Conservation (phyloP, 2,329 filamentous ascomycete genomes). For the Hypoxylon sp. region DNA sequence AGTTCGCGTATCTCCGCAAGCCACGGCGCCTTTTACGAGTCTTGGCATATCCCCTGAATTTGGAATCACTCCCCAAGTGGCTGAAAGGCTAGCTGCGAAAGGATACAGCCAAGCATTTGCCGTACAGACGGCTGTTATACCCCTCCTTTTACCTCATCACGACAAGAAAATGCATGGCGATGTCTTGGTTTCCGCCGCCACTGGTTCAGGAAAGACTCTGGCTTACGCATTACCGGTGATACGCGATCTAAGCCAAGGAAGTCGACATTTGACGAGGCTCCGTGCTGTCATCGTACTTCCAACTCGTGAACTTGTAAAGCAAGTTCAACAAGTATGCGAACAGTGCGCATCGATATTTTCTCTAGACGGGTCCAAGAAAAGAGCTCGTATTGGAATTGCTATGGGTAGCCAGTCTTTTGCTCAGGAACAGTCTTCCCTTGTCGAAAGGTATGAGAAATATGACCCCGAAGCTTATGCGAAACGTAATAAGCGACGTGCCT, state of each 20-base stretch:
- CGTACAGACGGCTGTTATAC: conserved; percentile 81
- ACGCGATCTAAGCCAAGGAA: conserved; percentile 72
- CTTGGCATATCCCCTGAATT: conserved; percentile 56
- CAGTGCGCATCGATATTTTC: conserved; percentile 72
- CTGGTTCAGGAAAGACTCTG: conserved; percentile 94
- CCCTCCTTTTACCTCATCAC: conserved; percentile 73
- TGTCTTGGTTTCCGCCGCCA: conserved; percentile 89
- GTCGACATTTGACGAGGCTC: conserved; percentile 66
- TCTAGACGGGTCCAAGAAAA: conserved; percentile 62
- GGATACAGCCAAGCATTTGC: conserved; percentile 78
- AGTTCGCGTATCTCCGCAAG: conserved; percentile 70
- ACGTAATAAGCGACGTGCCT: conserved; percentile 52
- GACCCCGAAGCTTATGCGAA: conserved; percentile 66
- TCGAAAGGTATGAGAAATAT: conserved; percentile 62
- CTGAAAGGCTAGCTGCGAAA: conserved; percentile 70
- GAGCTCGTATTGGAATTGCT: conserved; percentile 81
- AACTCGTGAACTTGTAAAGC: conserved; percentile 87
- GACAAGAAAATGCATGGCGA: conserved; percentile 73
- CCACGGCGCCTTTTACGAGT: conserved; percentile 66
- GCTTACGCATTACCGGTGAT: conserved; percentile 90
- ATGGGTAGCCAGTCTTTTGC: conserved; percentile 82
- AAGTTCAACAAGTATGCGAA: conserved; percentile 82
- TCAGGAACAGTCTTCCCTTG: conserved; percentile 61
- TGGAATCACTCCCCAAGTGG: conserved; percentile 67
- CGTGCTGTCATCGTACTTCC: conserved; percentile 87